Conservation (phyloP, 2,329 filamentous ascomycete genomes). For the Davidsoniella eucalypti region DNA sequence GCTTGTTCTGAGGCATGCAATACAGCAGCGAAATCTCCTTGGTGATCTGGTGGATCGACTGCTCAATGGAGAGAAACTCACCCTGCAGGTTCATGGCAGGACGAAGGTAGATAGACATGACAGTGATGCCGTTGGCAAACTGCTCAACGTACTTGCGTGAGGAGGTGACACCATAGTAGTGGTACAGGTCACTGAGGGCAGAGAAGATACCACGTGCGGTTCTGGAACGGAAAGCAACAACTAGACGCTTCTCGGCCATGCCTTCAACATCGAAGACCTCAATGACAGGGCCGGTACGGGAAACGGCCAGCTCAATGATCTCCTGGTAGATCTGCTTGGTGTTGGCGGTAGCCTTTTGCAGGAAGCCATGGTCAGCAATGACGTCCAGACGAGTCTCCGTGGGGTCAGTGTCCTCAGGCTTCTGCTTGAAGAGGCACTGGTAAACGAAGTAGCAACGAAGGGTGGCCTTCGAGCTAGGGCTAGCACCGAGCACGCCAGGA, state of each 20-base stretch:
- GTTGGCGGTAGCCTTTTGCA: conserved; percentile 90
- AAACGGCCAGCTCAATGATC: conserved; percentile 72
- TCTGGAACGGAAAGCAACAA: conserved; percentile 85
- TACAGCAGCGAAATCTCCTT: conserved; percentile 96
- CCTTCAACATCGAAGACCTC: conserved; percentile 94
- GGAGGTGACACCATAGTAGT: conserved; percentile 95
- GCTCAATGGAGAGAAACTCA: conserved; percentile 63
- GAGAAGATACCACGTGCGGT: conserved; percentile 91
- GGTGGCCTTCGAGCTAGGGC: conserved; percentile 55
- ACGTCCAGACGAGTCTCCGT: conserved; percentile 79
- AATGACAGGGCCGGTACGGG: conserved; percentile 81
- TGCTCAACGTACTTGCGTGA: conserved; percentile 97
- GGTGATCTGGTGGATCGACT: conserved; percentile 95
- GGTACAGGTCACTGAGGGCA: conserved; percentile 86
- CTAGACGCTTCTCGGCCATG: conserved; percentile 79
- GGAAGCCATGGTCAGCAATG: conserved; percentile 83
- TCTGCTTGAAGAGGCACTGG: conserved; percentile 76
- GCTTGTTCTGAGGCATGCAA: conserved; percentile 94
- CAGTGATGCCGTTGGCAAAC: conserved; percentile 94
- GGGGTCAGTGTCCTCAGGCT: conserved; percentile 50
- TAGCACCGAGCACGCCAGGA: conserved; percentile 56
- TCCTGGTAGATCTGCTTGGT: conserved; percentile 93
- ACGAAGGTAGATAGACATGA: conserved; percentile 89
- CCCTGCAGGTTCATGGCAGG: conserved; percentile 44
- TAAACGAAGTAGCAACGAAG: conserved; percentile 98